Percentiles rank a stretch among this genome's conserved stretches.
Conservation (phyloP, 176 grass and related monocot genomes). For the Phyllostachys edulis region DNA sequence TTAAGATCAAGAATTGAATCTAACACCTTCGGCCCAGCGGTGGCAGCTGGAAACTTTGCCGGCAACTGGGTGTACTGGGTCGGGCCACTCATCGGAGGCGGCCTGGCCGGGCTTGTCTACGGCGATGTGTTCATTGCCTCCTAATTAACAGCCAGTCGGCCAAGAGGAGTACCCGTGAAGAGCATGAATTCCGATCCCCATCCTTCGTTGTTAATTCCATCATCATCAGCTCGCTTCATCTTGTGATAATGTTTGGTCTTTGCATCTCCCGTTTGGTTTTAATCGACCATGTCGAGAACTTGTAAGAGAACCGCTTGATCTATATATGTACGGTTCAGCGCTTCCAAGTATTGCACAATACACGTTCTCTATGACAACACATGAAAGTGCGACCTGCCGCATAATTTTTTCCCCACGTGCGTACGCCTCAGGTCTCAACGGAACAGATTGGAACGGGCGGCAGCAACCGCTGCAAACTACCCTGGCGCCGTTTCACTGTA, state of each 20-base stretch:
- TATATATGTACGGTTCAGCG: not conserved
- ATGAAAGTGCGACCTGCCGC: not conserved
- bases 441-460: not conserved
- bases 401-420: not conserved
- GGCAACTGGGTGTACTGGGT: slow-evolving; percentile 97
- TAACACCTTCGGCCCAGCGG: slow-evolving; percentile 83
- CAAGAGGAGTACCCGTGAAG: slow-evolving; percentile 58
- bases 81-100: slow-evolving; percentile 78
- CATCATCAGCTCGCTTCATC: not conserved
- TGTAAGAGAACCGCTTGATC: slow-evolving; percentile 5
- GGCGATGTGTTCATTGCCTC: slow-evolving; percentile 80
- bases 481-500: slow-evolving; percentile 25
- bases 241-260: slow-evolving; percentile 1
- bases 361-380: not conserved
- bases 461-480: slow-evolving; percentile 37
- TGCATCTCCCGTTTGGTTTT: slow-evolving; percentile 4
- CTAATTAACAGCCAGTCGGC: slow-evolving; percentile 46
- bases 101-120: slow-evolving; percentile 69
- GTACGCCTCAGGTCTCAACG: not conserved
- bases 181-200: not conserved
- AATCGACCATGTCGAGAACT: not conserved
- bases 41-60: slow-evolving; percentile 67
- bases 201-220: not conserved
- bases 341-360: not conserved
- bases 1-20: no score